Percentiles rank a stretch among this genome's conserved stretches.
Evolutionary conservation across 768 basidiomycete genomes (phyloP).

Genomic region (Termitomyces titanicus): DNA sequence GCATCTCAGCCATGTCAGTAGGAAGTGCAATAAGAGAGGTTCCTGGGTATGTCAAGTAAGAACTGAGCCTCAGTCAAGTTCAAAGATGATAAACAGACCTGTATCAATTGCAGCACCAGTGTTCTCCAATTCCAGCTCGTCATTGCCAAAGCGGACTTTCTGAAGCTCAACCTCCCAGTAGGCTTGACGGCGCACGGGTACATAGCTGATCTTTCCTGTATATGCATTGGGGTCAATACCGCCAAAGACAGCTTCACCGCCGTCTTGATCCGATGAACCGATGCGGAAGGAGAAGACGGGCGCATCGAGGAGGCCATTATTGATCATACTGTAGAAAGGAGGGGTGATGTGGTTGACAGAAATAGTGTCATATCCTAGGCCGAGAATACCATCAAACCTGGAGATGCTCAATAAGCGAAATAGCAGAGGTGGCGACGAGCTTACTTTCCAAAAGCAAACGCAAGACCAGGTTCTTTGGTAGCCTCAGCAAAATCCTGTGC

Average conservation of each 20-base stretch:
- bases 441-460: conserved; percentile 95
- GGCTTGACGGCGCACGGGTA: conserved; percentile 89
- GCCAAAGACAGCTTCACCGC: conserved; percentile 89
- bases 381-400: conserved; percentile 94
- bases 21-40: conserved; percentile 94
- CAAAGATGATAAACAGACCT: conserved; percentile 37
- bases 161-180: conserved; percentile 98
- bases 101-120: conserved; percentile 94
- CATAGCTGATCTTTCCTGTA: conserved; percentile 78
- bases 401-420: background rate
- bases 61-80: background rate
- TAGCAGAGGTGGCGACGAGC: conserved; percentile 22
- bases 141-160: conserved; percentile 81
- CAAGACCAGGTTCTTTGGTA: conserved; percentile 91
- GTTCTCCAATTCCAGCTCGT: conserved; percentile 85
- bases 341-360: conserved; percentile 90
- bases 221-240: conserved; percentile 80
- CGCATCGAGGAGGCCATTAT: conserved; percentile 73
- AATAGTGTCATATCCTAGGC: conserved; percentile 93
- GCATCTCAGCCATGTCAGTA: conserved; percentile 94
- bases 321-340: conserved; percentile 92
- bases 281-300: conserved; percentile 95
- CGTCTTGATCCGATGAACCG: conserved; percentile 82
- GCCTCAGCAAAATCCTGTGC: conserved; percentile 92
- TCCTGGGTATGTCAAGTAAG: conserved; percentile 61